phyloP scores from a whole-genome alignment of 495 filamentous ascomycete species.

The Hypoxylon trugodes region DNA sequence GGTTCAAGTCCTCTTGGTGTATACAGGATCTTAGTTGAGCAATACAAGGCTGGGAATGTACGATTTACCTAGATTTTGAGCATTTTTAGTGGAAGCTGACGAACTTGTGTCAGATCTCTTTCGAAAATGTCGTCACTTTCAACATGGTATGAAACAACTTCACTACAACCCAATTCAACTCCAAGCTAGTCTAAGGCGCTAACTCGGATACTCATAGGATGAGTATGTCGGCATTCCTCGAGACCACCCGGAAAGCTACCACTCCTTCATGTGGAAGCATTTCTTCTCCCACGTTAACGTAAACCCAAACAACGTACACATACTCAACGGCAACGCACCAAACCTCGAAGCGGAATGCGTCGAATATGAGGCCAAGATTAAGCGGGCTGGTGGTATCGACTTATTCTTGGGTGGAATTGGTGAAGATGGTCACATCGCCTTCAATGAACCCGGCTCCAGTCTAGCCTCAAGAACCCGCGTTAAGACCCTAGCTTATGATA shows the following conservation, averaged over 20 bases:
- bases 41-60: constrained; percentile 74
- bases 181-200: neutral
- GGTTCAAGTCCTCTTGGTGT: constrained; percentile 81
- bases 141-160: constrained; percentile 74
- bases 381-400: constrained; percentile 78
- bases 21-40: constrained; percentile 78
- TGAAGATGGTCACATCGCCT: constrained; percentile 87
- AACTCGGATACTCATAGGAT: constrained; percentile 60
- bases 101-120: constrained; percentile 65
- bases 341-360: constrained; percentile 81
- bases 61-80: constrained; percentile 6
- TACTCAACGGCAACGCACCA: constrained; percentile 82
- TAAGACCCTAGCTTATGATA: constrained; percentile 88
- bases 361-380: constrained; percentile 81
- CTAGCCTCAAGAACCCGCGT: constrained; percentile 80
- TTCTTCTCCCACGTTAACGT: constrained; percentile 91
- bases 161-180: neutral
- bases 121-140: constrained; percentile 88
- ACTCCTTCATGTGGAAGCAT: constrained; percentile 90
- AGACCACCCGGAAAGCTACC: constrained; percentile 84
- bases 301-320: constrained; percentile 79
- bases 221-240: constrained; percentile 86
- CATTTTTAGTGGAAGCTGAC: neutral
- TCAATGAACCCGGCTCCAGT: constrained; percentile 88
- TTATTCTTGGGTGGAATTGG: constrained; percentile 87